Evolutionary conservation across 2,329 filamentous ascomycete species (phyloP).

Genomic region (Proliferodiscus dingleyae): DNA sequence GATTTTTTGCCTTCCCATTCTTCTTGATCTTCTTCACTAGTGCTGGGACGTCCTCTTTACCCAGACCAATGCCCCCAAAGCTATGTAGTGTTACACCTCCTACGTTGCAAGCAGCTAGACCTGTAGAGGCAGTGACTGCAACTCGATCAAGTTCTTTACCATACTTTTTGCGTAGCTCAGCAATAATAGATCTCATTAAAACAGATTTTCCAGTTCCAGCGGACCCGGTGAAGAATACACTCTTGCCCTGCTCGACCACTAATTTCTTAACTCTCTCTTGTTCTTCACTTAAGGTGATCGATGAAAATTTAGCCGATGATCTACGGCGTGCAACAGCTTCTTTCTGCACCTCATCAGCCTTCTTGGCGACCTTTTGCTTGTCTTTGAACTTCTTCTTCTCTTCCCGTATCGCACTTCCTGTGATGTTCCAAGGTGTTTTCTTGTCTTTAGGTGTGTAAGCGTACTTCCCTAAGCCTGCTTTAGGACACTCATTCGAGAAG

Average conservation of each 20-base stretch:
- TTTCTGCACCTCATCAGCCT: slow-evolving; percentile 37
- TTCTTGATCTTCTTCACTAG: slow-evolving; percentile 87
- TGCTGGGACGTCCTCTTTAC: slow-evolving; percentile 77
- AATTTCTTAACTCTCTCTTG: slow-evolving; percentile 79
- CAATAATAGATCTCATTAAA: slow-evolving; percentile 86
- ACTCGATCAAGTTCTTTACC: slow-evolving; percentile 73
- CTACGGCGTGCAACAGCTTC: slow-evolving; percentile 43
- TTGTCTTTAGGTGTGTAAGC: slow-evolving; percentile 36
- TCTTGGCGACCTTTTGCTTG: slow-evolving; percentile 47
- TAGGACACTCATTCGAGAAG: slow-evolving; percentile 15
- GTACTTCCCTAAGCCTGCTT: slow-evolving; percentile 11
- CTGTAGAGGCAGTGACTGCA: slow-evolving; percentile 92
- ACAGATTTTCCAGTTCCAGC: slow-evolving; percentile 97
- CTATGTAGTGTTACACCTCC: slow-evolving; percentile 94
- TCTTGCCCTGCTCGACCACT: slow-evolving; percentile 74
- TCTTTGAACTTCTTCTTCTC: slow-evolving; percentile 69
- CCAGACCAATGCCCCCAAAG: slow-evolving; percentile 90
- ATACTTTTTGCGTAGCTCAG: slow-evolving; percentile 72
- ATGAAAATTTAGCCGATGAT: slow-evolving; percentile 33
- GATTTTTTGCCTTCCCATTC: slow-evolving; percentile 80
- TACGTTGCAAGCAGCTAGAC: slow-evolving; percentile 93
- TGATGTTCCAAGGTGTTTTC: slow-evolving; percentile 63
- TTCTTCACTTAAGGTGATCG: slow-evolving; percentile 65
- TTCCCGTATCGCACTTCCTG: slow-evolving; percentile 72
- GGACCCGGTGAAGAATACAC: slow-evolving; percentile 96